phyloP scores from a whole-genome alignment of 495 filamentous ascomycete species.

The Aspergillus indologenus region DNA sequence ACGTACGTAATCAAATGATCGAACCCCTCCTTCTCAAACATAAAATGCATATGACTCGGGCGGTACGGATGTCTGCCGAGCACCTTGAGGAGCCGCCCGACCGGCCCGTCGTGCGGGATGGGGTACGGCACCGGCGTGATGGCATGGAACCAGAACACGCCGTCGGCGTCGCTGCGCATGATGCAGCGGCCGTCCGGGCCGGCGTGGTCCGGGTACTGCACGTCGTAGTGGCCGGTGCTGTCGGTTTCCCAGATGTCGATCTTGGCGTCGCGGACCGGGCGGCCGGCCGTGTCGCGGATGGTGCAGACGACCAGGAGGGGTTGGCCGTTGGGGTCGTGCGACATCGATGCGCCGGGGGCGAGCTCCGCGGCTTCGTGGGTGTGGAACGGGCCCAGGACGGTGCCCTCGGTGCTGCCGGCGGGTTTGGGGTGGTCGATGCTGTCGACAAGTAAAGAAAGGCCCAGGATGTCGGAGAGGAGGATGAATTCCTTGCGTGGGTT shows the following conservation, averaged over 20 bases:
- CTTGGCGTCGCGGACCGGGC: conserved; percentile 65
- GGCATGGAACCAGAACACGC: conserved; percentile 83
- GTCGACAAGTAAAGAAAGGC: conserved; percentile 86
- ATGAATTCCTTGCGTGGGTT: conserved; percentile 99
- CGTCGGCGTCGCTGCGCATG: conserved; percentile 66
- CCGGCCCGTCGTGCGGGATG: conserved; percentile 86
- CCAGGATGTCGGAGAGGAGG: conserved; percentile 86
- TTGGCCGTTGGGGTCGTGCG: conserved; percentile 55
- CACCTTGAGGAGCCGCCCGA: conserved; percentile 70
- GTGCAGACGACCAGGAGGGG: conserved; percentile 76
- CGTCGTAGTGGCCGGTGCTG: conserved; percentile 81
- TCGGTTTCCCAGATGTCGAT: conserved; percentile 97
- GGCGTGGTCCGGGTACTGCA: conserved; percentile 69
- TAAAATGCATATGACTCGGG: conserved; percentile 91
- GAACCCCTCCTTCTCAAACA: conserved; percentile 84
- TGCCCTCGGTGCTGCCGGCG: conserved; percentile 71
- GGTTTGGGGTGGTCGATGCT: conserved; percentile 91
- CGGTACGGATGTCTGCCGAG: conserved; percentile 76
- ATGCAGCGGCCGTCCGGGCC: conserved; percentile 79
- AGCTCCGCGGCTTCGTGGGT: conserved; percentile 77
- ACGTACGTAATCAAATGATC: conserved; percentile 84
- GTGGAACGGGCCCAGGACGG: conserved; percentile 91
- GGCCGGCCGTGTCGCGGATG: conserved; percentile 64
- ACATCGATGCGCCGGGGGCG: conserved; percentile 63
- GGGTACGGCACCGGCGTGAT: conserved; percentile 87